phyloP scores from a whole-genome alignment of 208 protist genomes.

The Acanthamoeba royreba region DNA sequence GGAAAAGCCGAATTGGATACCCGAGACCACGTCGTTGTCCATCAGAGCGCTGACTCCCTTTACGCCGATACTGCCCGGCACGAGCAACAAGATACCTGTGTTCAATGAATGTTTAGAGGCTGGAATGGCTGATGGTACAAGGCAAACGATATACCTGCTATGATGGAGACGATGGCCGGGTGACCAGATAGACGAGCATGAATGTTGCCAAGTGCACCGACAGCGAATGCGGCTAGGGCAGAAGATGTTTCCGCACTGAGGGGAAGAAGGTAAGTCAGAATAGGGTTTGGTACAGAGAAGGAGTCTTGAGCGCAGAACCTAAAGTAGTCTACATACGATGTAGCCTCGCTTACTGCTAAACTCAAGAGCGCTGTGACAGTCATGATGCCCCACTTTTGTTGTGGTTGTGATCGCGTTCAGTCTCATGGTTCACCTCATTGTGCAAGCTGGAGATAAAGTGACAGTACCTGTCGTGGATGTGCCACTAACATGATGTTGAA shows the following conservation, averaged over 20 bases:
- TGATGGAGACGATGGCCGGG: conserved; percentile 30
- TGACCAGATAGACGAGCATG: neutral
- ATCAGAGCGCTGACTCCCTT: neutral
- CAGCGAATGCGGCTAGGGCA: neutral
- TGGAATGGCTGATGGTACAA: neutral
- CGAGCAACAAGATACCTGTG: neutral
- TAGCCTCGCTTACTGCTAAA: neutral
- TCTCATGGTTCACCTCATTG: neutral
- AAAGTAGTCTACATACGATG: neutral
- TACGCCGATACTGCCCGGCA: neutral
- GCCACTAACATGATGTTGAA: conserved; percentile 28
- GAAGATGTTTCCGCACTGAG: neutral
- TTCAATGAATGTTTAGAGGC: neutral
- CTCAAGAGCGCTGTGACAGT: neutral
- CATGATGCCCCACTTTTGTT: conserved; percentile 29
- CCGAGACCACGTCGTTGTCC: conserved; percentile 1
- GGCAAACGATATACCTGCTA: neutral
- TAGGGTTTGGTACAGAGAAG: neutral
- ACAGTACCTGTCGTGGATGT: neutral
- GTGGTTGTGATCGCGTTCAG: neutral
- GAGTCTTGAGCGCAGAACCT: neutral
- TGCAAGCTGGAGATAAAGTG: neutral
- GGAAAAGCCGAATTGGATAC: conserved; percentile 16
- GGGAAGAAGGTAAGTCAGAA: neutral
- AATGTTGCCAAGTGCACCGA: conserved; percentile 5